Evolutionary conservation across 495 filamentous ascomycete genomes (phyloP).

Genomic region (Neurospora sp.): DNA sequence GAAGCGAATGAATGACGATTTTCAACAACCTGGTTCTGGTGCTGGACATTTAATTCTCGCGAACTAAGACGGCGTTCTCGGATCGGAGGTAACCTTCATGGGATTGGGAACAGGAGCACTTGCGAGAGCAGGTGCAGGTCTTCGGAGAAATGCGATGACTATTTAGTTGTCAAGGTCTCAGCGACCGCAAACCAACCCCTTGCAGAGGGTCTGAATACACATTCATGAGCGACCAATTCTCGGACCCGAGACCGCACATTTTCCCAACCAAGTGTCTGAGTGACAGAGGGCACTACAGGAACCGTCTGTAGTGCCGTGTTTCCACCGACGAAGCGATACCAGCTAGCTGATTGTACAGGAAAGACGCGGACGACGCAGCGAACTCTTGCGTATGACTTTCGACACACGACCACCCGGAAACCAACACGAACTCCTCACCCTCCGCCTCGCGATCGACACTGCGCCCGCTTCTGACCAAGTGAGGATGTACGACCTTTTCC

Average conservation of each 20-base stretch:
- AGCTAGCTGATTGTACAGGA: constrained; percentile 26
- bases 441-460: constrained; percentile 30
- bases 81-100: neutral
- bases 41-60: neutral
- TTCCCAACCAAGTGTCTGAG: neutral
- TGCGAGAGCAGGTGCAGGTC: neutral
- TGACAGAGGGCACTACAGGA: constrained; percentile 13
- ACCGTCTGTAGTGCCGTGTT: constrained; percentile 33
- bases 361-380: constrained; percentile 24
- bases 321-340: constrained; percentile 26
- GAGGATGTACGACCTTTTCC: constrained; percentile 30
- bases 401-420: constrained; percentile 39
- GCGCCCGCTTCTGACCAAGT: constrained; percentile 30
- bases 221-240: neutral
- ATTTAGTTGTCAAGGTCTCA: neutral
- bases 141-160: neutral
- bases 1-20: neutral
- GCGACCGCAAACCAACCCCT: neutral
- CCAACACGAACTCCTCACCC: constrained; percentile 45
- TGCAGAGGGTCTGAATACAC: neutral
- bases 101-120: neutral
- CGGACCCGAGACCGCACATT: neutral
- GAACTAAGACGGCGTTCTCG: neutral
- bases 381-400: constrained; percentile 35
- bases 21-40: neutral